A percentile compares a stretch with the other conserved stretches of the same genome.
Conservation (phyloP, 1,139 yeast species). For the Scheffersomyces parashehatae region DNA sequence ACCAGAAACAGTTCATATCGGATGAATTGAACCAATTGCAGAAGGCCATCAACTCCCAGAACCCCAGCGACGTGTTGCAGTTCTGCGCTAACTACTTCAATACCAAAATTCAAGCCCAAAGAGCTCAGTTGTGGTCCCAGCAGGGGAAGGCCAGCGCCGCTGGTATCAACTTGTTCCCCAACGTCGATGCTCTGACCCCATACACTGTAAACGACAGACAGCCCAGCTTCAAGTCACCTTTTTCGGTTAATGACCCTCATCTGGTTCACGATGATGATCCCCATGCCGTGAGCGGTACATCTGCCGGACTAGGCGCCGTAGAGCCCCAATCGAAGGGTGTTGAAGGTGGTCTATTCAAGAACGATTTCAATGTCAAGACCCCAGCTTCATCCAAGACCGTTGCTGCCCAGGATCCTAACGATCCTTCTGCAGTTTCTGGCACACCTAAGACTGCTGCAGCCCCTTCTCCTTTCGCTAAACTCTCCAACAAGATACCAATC, state of each 20-base stretch:
- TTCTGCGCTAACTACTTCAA: constrained; percentile 75
- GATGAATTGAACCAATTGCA: constrained; percentile 64
- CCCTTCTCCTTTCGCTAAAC: constrained; percentile 12
- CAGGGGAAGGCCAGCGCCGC: constrained; percentile 53
- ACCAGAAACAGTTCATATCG: constrained; percentile 10
- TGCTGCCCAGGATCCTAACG: constrained; percentile 32
- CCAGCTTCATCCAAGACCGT: constrained; percentile 20
- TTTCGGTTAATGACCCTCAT: constrained; percentile 64
- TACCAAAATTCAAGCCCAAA: constrained; percentile 59
- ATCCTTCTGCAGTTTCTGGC: constrained; percentile 18
- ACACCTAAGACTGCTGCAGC: constrained; percentile 9
- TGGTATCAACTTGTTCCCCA: constrained; percentile 55
- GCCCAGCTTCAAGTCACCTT: constrained; percentile 64
- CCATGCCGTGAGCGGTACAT: constrained; percentile 10
- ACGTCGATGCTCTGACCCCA: constrained; percentile 12
- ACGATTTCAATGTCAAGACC: constrained; percentile 43
- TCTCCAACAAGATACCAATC: constrained; percentile 41
- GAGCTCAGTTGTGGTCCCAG: constrained; percentile 55
- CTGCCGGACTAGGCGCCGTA: constrained; percentile 7
- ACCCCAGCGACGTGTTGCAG: constrained; percentile 70
- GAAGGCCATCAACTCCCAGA: constrained; percentile 58
- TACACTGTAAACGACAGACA: constrained; percentile 33
- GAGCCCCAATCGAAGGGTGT: constrained; percentile 6
- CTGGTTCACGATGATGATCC: constrained; percentile 35
- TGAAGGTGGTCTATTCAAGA: constrained; percentile 41